Percentiles rank a stretch among this genome's conserved stretches.
Conservation (phyloP, 1,139 yeast species). For the Torulaspora pretoriensis region DNA sequence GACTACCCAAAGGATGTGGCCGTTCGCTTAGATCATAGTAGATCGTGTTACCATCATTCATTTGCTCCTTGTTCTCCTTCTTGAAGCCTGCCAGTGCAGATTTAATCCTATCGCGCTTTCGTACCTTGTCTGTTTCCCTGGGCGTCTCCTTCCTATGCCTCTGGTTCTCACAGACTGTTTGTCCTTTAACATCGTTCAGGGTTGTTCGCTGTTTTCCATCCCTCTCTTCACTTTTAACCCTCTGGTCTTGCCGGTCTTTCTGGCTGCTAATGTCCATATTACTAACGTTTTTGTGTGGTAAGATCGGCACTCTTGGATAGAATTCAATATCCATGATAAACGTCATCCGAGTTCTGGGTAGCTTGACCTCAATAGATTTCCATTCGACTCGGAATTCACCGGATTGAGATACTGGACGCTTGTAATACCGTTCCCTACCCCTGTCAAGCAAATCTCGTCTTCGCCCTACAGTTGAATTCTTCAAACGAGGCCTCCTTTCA, state of each 20-base stretch:
- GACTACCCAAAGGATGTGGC: not conserved
- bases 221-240: not conserved
- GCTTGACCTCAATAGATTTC: conserved; percentile 11
- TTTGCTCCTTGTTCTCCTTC: not conserved
- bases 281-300: conserved; percentile 5
- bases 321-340: conserved; percentile 19
- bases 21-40: conserved; percentile 5
- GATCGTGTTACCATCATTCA: not conserved
- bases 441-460: conserved; percentile 14
- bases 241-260: not conserved
- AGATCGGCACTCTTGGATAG: conserved; percentile 13
- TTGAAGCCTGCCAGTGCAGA: not conserved
- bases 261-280: not conserved
- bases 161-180: not conserved
- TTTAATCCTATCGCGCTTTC: conserved; percentile 8
- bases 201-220: not conserved
- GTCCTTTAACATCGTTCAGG: not conserved
- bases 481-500: conserved; percentile 9
- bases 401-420: not conserved
- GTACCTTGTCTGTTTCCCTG: not conserved
- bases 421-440: not conserved
- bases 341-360: conserved; percentile 2
- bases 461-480: conserved; percentile 8
- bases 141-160: not conserved
- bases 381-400: conserved; percentile 13